These are phyloP conservation scores for Fusarium paranaense DNA, from an alignment of 2,329 filamentous ascomycete genomes.

Conservation along the genomic window DNA sequence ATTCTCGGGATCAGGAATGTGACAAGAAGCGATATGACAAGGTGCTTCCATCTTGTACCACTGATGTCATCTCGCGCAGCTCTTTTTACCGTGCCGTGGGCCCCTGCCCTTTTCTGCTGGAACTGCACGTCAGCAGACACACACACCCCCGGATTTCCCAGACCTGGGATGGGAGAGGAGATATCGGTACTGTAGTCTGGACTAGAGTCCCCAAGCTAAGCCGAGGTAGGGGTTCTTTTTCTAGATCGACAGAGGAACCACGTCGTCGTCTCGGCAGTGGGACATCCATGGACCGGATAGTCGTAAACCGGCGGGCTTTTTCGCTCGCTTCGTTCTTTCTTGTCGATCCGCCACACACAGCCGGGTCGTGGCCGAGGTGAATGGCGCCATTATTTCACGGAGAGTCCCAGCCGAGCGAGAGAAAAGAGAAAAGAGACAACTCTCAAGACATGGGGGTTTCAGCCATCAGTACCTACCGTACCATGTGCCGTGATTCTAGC, in stretches of 20 bases:
- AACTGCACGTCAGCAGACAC: constrained; percentile 6
- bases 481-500: constrained; percentile 2
- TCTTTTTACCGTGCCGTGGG: neutral
- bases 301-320: neutral
- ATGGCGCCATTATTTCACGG: neutral
- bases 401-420: neutral
- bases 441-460: neutral
- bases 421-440: constrained; percentile 40
- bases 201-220: neutral
- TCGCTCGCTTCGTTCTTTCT: neutral
- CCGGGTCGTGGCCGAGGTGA: constrained; percentile 1
- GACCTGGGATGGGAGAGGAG: neutral
- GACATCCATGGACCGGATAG: neutral
- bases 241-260: neutral
- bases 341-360: constrained; percentile 4
- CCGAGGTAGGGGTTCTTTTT: neutral
- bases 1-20: constrained; percentile 20
- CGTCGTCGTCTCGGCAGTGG: neutral
- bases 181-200: neutral
- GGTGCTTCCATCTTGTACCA: neutral
- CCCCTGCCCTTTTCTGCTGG: neutral
- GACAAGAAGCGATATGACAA: constrained; percentile 16
- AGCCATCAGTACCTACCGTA: neutral
- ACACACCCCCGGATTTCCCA: constrained; percentile 1
- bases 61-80: neutral